Percentiles rank a stretch among this genome's conserved stretches.
Evolutionary conservation across 2,329 filamentous ascomycete species (phyloP).

Genomic region (Aspergillus chevalieri): DNA sequence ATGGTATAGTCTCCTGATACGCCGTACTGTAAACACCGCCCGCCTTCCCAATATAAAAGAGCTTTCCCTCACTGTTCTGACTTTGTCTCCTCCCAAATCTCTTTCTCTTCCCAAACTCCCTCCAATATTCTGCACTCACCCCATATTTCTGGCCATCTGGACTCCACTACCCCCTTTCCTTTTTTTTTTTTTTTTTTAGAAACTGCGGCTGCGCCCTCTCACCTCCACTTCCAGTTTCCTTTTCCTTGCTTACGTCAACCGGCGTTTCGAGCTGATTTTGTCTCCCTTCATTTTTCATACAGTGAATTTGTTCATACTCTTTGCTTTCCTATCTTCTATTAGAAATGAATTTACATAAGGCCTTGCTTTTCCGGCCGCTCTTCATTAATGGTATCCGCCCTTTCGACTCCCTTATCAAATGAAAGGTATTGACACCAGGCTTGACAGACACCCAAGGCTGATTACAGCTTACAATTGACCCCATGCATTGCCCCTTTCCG

Average conservation of each 20-base stretch:
- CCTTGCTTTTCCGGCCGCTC: neutral
- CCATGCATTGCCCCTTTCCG: too few relatives aligned
- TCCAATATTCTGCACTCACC: too few relatives aligned
- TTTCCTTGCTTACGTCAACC: neutral
- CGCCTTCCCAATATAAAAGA: too few relatives aligned
- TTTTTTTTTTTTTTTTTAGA: neutral
- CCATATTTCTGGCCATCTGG: too few relatives aligned
- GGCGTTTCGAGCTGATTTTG: neutral
- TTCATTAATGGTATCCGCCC: neutral
- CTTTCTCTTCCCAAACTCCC: too few relatives aligned
- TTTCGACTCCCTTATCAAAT: too few relatives aligned
- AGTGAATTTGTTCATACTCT: neutral
- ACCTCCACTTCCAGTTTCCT: neutral
- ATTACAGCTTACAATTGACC: neutral
- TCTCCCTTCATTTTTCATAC: neutral
- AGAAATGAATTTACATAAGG: neutral
- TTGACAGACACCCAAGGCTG: too few relatives aligned
- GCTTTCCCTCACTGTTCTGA: too few relatives aligned
- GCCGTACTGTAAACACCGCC: too few relatives aligned
- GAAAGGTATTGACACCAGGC: too few relatives aligned
- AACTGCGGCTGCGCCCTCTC: neutral
- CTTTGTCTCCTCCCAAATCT: too few relatives aligned
- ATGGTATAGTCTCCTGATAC: too few relatives aligned
- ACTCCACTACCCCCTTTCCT: neutral
- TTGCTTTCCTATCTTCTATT: neutral